phyloP scores from a whole-genome alignment of 768 basidiomycete genomes.

The Lactifluus hygrophoroides region DNA sequence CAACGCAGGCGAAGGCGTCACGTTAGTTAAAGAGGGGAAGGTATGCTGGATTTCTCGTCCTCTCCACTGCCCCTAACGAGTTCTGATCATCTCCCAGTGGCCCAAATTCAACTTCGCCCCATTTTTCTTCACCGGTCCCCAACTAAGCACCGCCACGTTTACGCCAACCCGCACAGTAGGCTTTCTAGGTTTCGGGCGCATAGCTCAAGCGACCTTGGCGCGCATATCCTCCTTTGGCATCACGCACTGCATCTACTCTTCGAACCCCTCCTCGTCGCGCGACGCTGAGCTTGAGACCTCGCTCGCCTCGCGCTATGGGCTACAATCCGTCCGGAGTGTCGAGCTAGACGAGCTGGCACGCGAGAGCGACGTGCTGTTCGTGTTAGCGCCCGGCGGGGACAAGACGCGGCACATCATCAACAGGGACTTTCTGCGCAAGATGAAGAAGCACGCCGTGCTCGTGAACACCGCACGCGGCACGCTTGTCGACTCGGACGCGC shows the following conservation, averaged over 20 bases:
- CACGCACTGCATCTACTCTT: constrained; percentile 60
- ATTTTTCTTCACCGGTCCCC: constrained; percentile 77
- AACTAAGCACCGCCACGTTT: constrained; percentile 48
- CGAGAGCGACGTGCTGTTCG: constrained; percentile 77
- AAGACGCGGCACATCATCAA: constrained; percentile 67
- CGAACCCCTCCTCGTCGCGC: constrained; percentile 44
- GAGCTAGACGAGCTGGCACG: constrained; percentile 59
- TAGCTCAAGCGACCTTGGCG: constrained; percentile 73
- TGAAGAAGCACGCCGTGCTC: constrained; percentile 79
- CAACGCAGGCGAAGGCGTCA: constrained; percentile 56
- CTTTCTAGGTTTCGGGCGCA: constrained; percentile 93
- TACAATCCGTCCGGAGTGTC: constrained; percentile 44
- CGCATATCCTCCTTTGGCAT: constrained; percentile 81
- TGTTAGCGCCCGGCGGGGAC: constrained; percentile 69
- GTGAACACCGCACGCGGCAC: constrained; percentile 84
- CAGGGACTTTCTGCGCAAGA: constrained; percentile 60
- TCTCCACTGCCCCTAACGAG: neutral
- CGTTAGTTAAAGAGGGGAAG: constrained; percentile 59
- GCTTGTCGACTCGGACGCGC: constrained; percentile 82
- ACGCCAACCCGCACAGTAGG: constrained; percentile 62
- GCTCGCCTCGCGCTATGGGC: constrained; percentile 24
- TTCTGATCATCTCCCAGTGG: constrained; percentile 48
- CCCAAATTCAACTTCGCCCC: constrained; percentile 71
- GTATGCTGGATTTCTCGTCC: constrained; percentile 32
- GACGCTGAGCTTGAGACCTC: constrained; percentile 33